phyloP scores from a whole-genome alignment of 495 filamentous ascomycete species.

The Xylaria longipes region DNA sequence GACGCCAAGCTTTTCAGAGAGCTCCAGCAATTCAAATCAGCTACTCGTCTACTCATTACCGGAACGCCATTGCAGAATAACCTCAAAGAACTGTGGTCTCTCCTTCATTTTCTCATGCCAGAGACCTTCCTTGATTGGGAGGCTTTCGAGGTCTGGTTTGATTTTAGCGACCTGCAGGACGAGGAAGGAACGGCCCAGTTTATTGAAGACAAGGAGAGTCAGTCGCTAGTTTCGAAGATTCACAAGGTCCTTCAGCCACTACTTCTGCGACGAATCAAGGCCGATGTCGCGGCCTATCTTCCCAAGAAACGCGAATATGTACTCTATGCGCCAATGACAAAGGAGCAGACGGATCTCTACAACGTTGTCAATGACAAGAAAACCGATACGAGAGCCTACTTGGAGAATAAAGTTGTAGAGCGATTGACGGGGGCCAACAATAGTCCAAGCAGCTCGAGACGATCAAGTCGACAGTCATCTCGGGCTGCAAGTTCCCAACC shows the following conservation, averaged over 20 bases:
- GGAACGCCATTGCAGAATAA: slow-evolving; percentile 97
- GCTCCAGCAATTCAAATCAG: slow-evolving; percentile 83
- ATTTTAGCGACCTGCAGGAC: slow-evolving; percentile 88
- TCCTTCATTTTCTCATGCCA: slow-evolving; percentile 91
- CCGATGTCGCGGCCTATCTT: slow-evolving; percentile 87
- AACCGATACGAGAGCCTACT: slow-evolving; percentile 70
- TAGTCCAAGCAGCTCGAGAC: slow-evolving; percentile 41
- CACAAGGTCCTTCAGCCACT: slow-evolving; percentile 94
- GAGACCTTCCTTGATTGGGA: slow-evolving; percentile 89
- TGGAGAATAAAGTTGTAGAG: slow-evolving; percentile 86
- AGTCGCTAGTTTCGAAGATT: slow-evolving; percentile 84
- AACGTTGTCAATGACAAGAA: slow-evolving; percentile 81
- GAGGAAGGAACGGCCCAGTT: slow-evolving; percentile 72
- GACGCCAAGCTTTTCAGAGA: slow-evolving; percentile 91
- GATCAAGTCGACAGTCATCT: slow-evolving; percentile 47
- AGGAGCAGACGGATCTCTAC: slow-evolving; percentile 89
- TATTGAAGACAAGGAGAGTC: slow-evolving; percentile 77
- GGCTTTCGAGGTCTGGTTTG: slow-evolving; percentile 93
- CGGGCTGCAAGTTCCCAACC: slow-evolving; percentile 38
- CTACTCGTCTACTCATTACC: slow-evolving; percentile 89
- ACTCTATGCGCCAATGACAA: slow-evolving; percentile 85
- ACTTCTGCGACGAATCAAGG: slow-evolving; percentile 85
- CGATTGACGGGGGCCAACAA: slow-evolving; percentile 58
- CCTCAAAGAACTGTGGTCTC: slow-evolving; percentile 91
- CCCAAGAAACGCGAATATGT: slow-evolving; percentile 97